A percentile compares a stretch with the other conserved stretches of the same genome.
Conservation (phyloP, 345 rosid species). For the Arabidopsis arenosa region DNA sequence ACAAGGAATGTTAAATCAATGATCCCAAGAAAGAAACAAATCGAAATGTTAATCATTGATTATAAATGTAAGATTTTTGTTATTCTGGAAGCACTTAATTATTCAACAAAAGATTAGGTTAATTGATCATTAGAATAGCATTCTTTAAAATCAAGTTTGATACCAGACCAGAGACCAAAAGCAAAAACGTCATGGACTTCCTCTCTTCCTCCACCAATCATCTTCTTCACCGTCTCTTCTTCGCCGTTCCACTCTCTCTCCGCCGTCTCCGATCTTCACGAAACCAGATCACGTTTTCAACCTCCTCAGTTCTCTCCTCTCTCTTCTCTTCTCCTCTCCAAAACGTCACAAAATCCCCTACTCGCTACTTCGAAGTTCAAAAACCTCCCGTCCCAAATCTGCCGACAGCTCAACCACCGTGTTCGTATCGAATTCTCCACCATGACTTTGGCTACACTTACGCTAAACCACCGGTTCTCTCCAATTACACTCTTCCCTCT, state of each 20-base stretch:
- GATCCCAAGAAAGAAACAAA: constrained; percentile 1
- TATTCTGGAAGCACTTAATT: not conserved
- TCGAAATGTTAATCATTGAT: no score
- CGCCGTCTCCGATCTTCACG: constrained; percentile 50
- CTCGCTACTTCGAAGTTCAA: constrained; percentile 78
- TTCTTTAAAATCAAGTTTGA: constrained; percentile 6
- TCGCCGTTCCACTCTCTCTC: constrained; percentile 39
- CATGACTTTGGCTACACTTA: constrained; percentile 82
- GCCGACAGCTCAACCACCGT: constrained; percentile 51
- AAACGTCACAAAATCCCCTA: constrained; percentile 49
- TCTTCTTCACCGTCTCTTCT: constrained; percentile 43
- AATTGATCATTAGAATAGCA: not conserved
- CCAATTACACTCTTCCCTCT: constrained; percentile 70
- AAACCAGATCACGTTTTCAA: constrained; percentile 45
- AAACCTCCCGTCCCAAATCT: constrained; percentile 53
- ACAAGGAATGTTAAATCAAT: not conserved
- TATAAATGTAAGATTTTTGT: not conserved
- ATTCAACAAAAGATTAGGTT: not conserved
- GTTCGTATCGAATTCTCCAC: constrained; percentile 60
- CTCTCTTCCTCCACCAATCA: constrained; percentile 38
- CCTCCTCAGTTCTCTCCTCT: constrained; percentile 48
- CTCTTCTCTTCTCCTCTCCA: constrained; percentile 23
- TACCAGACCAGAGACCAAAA: constrained; percentile 25
- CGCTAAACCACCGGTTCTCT: constrained; percentile 68
- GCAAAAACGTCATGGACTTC: constrained; percentile 53